Evolutionary conservation across 139 green algal species (phyloP).

Genomic region (Tetradesmus lagerheimii): DNA sequence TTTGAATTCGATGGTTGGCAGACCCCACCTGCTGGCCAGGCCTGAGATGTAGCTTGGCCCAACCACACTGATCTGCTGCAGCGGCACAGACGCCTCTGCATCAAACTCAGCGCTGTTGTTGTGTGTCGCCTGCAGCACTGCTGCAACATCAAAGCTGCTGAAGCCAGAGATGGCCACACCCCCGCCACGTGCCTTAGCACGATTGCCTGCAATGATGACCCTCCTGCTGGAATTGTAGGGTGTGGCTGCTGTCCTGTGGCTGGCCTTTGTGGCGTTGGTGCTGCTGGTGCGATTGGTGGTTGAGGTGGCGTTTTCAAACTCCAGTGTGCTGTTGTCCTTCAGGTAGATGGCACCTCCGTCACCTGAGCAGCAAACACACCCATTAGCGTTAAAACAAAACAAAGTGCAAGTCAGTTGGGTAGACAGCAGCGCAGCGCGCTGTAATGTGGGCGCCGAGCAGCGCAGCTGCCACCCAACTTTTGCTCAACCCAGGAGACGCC

Average conservation of each 20-base stretch:
- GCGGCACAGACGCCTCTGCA: conserved; percentile 6
- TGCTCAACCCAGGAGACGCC: no score
- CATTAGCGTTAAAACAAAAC: background rate
- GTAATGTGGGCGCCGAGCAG: no score
- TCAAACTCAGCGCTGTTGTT: conserved; percentile 29
- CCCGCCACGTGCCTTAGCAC: background rate
- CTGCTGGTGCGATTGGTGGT: background rate
- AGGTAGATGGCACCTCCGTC: background rate
- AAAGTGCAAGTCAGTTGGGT: no score
- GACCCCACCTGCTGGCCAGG: conserved; percentile 14
- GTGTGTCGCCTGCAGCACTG: background rate
- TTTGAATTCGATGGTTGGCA: no score
- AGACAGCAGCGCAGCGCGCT: no score
- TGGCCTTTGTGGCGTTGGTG: background rate
- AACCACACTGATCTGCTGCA: background rate
- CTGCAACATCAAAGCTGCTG: conserved; percentile 7
- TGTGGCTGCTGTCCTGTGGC: background rate
- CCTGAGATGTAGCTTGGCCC: background rate
- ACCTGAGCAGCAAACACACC: background rate
- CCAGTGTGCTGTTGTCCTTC: background rate
- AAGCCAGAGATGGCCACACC: background rate
- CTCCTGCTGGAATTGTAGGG: background rate
- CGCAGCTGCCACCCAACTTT: no score
- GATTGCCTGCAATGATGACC: background rate
- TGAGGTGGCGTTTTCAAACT: background rate